These are phyloP conservation scores for Cyclanthera cordifolia DNA, from an alignment of 306 rosid genomes.

Conservation along the genomic window DNA sequence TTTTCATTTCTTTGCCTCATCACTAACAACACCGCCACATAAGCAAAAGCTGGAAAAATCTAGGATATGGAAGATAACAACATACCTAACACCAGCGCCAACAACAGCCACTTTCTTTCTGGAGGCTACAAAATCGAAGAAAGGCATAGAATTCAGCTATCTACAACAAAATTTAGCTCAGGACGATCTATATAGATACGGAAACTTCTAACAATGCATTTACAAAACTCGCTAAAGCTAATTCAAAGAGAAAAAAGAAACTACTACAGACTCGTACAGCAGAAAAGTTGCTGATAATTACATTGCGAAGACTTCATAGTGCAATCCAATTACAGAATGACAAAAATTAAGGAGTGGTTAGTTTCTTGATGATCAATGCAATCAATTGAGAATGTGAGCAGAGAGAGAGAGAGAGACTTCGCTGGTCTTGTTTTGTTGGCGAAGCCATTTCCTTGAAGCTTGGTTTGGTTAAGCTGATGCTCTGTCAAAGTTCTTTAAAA, in stretches of 20 bases:
- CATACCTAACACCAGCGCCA: constrained; percentile 34
- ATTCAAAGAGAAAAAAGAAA: not conserved
- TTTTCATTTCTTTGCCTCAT: not conserved
- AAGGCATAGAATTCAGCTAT: too few relatives aligned
- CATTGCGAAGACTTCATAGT: constrained; percentile 5
- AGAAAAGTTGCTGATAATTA: not conserved
- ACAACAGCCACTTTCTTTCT: too few relatives aligned
- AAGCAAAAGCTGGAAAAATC: not conserved
- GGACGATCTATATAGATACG: not conserved
- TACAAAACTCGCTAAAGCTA: not conserved
- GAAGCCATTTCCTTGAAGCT: constrained; percentile 28
- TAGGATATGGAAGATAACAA: not conserved
- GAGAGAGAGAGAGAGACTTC: constrained; percentile 18
- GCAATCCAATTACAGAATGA: constrained; percentile 4
- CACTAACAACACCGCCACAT: not conserved
- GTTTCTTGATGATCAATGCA: not conserved
- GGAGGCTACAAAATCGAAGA: too few relatives aligned
- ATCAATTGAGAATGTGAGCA: not conserved
- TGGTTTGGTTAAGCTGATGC: constrained; percentile 6
- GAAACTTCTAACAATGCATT: not conserved
- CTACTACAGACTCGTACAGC: not conserved
- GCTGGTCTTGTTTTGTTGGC: not conserved
- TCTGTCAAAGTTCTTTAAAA: not conserved
- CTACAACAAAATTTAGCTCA: too few relatives aligned
- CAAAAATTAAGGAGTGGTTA: not conserved